A percentile compares a stretch with the other conserved stretches of the same genome.
Conservation (phyloP, 495 filamentous ascomycete species). For the Penicillium odoratum region DNA sequence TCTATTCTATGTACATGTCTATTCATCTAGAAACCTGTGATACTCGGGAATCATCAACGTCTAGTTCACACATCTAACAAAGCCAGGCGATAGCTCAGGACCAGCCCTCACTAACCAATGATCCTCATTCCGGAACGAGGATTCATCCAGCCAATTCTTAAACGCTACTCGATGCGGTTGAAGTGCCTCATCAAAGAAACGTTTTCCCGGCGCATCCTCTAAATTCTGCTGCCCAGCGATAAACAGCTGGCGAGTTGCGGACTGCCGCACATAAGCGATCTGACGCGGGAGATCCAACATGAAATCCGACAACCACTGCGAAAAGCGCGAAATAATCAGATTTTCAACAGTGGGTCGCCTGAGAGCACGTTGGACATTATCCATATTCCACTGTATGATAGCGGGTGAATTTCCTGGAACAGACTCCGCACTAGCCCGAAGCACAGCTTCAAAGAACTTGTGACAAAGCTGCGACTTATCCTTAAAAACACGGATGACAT, state of each 20-base stretch:
- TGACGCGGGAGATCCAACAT: constrained; percentile 33
- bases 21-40: not conserved
- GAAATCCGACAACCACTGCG: constrained; percentile 39
- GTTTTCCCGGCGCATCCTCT: constrained; percentile 19
- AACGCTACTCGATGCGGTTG: constrained; percentile 7
- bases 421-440: constrained; percentile 44
- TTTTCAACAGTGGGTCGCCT: constrained; percentile 1
- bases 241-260: constrained; percentile 26
- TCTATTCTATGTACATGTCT: not conserved
- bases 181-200: constrained; percentile 32
- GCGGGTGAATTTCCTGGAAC: constrained; percentile 34
- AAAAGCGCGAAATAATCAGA: constrained; percentile 23
- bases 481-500: constrained; percentile 23
- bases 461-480: constrained; percentile 22
- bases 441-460: constrained; percentile 33
- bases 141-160: not conserved
- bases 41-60: not conserved
- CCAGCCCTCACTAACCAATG: not conserved
- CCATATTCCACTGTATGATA: constrained; percentile 38
- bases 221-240: constrained; percentile 29
- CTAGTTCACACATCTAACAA: not conserved
- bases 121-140: not conserved
- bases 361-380: constrained; percentile 13
- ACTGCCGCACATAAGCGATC: constrained; percentile 14
- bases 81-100: not conserved